Evolutionary conservation across 2,329 filamentous ascomycete species (phyloP), one percentile per base, ranked within the genome.

Genomic region (Fusarium coffeatum): DNA sequence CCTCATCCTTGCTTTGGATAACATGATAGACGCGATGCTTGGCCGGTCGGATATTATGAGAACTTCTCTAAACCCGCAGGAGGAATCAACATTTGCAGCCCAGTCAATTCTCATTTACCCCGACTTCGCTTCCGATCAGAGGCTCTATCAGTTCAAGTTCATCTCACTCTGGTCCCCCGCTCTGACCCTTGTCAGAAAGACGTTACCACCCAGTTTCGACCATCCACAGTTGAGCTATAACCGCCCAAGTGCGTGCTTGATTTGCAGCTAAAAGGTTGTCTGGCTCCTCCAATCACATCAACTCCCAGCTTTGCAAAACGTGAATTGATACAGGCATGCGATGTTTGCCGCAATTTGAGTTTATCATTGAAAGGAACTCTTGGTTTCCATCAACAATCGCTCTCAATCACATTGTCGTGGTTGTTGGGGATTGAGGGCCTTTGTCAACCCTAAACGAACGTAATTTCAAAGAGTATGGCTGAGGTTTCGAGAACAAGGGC

Each of bases 151-250:
- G 23, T 16, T 23, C 13, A 10, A 37, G 25, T 10, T 32, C 32
- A 32, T 43, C 40, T 58, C 30, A 58, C 27, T 53, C 40, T 40
- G 8, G n/a, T 32, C 50, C 50, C 58, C 60, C 59, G 56, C 61
- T 55, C 30, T 43, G 40, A 74, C 60, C 68, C 72, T 50, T 67
- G 72, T 48, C 10, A 11, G 45, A 51, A 41, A 30, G 70, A 70
- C 60, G 43, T 50, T 55, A 47, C 62, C 46, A 37, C 45, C 42
- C 43, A 48, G 55, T 57, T 63, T 59, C 49, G 50, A 43, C 72
- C 72, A 74, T 56, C 60, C 72, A 75, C 59, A n/a, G 55, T 61
- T 49, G 34, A 55, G 59, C 72, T 72, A 45, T 75, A 74, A 47
- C 72, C 72, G 72, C 72, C 71, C 62, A 66, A 53, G 45, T 55